Base-by-base conservation (phyloP, 108 stramenopile species). In the Skeletonema marinoi region DNA sequence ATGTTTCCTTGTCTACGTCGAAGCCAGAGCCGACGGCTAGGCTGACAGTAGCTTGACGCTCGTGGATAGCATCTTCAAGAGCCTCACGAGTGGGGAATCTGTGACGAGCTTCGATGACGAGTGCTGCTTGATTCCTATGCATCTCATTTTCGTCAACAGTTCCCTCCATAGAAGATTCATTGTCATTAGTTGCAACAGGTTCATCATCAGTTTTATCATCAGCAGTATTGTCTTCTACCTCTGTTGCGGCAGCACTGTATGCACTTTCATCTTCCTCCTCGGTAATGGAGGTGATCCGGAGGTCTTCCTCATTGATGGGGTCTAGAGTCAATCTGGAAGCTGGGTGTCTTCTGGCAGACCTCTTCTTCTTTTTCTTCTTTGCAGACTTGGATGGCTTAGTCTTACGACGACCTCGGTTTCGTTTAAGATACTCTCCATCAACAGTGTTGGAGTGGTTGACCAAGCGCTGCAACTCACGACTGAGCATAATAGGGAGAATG, bases 401-500 rank as follows among this genome's bases (percentile, higher is more conserved):
- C 65, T 35, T 65, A 46, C 67, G 29, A 21, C 77, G 61, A n/a
- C 70, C 69, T 12, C 39, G 60, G 2, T 17, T 31, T 25, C 71
- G 42, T 33, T 35, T 72, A 21, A 83, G 61, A 44, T 75, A 83
- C 73, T 78, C 73, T 54, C 59, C 70, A 65, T 83, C 82, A 50
- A 83, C 77, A 29, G 25, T 64, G 44, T 83, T 77, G 3, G 82
- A 70, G 33, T 73, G 77, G 56, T 59, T 62, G 32, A 78, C 74
- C 56, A 83, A 65, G 16, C 72, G 76, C 59, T 83, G 76, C 17
- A 83, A 65, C 60, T 83, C 82, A 21, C 82, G 38, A 41, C 77
- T 78, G 39, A 83, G 82, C 71, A 83, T 54, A 35, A 83, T 63
- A 16, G 82, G 82, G 30, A 83, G 76, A 4, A 83, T 50, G 9